Evolutionary conservation across 768 basidiomycete genomes (phyloP).

Genomic region (Melanogaster broomeanus): DNA sequence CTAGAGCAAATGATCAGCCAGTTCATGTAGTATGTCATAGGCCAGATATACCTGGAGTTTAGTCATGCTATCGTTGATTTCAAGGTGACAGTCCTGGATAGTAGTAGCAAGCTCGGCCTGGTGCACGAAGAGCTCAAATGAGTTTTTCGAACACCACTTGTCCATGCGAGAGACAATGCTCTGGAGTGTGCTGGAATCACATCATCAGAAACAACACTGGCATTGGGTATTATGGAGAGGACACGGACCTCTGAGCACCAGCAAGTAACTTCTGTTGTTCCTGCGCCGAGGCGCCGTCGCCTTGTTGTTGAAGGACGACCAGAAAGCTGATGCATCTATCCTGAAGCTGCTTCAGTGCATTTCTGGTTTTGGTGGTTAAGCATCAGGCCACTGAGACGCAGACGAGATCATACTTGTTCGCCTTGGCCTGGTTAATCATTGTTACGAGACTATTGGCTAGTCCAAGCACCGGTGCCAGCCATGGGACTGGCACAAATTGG

Average conservation of each 20-base stretch:
- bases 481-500: slow-evolving; percentile 50
- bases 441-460: slow-evolving; percentile 44
- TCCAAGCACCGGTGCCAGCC: slow-evolving; percentile 43
- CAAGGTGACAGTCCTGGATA: slow-evolving; percentile 46
- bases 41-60: slow-evolving; percentile 44
- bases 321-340: slow-evolving; percentile 49
- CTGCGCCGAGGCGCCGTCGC: slow-evolving; percentile 26
- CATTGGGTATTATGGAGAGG: not conserved
- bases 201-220: slow-evolving; percentile 8
- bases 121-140: slow-evolving; percentile 44
- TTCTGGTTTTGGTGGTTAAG: slow-evolving; percentile 28
- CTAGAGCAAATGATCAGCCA: slow-evolving; percentile 28
- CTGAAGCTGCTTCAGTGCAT: slow-evolving; percentile 44
- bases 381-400: not conserved
- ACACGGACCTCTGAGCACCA: slow-evolving; percentile 36
- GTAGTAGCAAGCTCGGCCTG: slow-evolving; percentile 45
- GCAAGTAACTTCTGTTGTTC: slow-evolving; percentile 34
- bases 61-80: slow-evolving; percentile 46
- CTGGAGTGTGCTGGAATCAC: slow-evolving; percentile 27
- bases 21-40: not conserved
- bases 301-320: slow-evolving; percentile 37
- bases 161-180: slow-evolving; percentile 42
- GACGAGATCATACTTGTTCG: slow-evolving; percentile 43
- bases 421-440: slow-evolving; percentile 47
- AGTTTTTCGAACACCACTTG: slow-evolving; percentile 43